Conservation (phyloP, 1,284 basidiomycete genomes). For the Fomitopsis betulina region DNA sequence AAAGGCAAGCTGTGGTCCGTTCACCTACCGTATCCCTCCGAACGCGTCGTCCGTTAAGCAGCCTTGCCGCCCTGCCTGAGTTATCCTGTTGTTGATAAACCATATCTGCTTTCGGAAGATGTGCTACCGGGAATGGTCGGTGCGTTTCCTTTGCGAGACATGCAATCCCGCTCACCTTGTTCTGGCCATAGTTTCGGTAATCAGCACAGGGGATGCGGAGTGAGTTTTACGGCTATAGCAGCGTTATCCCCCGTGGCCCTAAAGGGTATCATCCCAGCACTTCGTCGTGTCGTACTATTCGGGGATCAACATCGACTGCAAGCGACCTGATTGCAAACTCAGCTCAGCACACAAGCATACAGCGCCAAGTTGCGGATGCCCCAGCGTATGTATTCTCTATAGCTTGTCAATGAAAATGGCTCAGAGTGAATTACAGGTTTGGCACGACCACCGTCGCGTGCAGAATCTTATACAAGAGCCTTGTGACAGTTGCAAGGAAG, state of each 20-base stretch:
- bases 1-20: background rate
- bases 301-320: constrained; percentile 40
- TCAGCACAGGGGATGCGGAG: constrained; percentile 60
- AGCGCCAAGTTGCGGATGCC: constrained; percentile 31
- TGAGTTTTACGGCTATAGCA: constrained; percentile 26
- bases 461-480: constrained; percentile 46
- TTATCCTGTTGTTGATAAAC: background rate
- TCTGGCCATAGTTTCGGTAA: constrained; percentile 47
- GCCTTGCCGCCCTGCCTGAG: background rate
- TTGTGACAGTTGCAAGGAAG: constrained; percentile 41
- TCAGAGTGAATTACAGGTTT: constrained; percentile 25
- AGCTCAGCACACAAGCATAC: constrained; percentile 43
- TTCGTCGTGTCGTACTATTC: constrained; percentile 50
- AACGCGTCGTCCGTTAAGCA: background rate
- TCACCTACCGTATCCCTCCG: background rate
- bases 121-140: constrained; percentile 43
- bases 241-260: background rate
- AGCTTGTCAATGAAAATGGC: background rate
- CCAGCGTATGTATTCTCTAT: constrained; percentile 17
- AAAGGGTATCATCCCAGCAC: constrained; percentile 34
- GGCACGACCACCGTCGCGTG: constrained; percentile 37
- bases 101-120: constrained; percentile 12
- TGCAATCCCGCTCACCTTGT: background rate
- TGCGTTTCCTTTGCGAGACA: constrained; percentile 1
- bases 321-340: constrained; percentile 34